Base-by-base conservation (phyloP, 495 filamentous ascomycete genomes). In the Lophiotrema nucula region DNA sequence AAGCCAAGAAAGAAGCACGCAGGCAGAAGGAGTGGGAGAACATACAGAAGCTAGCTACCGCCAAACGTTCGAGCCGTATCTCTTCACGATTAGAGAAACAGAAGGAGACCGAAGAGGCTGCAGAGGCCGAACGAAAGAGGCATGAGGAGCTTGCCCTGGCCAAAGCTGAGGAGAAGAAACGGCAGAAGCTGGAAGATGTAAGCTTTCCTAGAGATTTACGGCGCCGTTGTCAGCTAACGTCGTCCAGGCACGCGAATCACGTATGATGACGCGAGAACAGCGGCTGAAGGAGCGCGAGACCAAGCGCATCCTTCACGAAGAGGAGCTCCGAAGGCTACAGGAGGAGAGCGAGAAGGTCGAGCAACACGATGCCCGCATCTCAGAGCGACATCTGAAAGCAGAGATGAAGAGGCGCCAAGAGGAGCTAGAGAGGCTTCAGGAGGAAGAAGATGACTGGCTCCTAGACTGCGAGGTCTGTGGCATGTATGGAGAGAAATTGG, bases 391-490 rank as follows among this genome's bases (percentile, higher is more conserved):
- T 62, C 77, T 89, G 38, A 84, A 88, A 65, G 83, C 83, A 4
- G 86, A 92, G 66, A 84, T 91, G 56, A 88, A 90, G 55, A 84
- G 79, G 69, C 86, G 83, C 33, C 83, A 86, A 70, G 84, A 83
- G 72, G 87, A 84, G 28, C 71, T 96, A 28, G 80, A 86, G 46
- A 82, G 88, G 26, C 71, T 96, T 18, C 10, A 12, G 28, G 81
- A 85, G 41, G 82, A 91, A 65, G 87, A 92, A 45, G 89, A 90
- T 12, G 83, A 92, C 47, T 97, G 93, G 93, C 79, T 90, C 26
- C 97, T 98, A 67, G 93, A 97, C 67, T 98, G 93, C 71, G 78
- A 82, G 23, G 80, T 87, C 13, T 98, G 93, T 71, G 90, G 90
- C 23, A 81, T 88, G 24, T 85, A 96, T 70, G 92, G 93, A 37